A percentile compares a stretch with the other conserved stretches of the same genome.
These are phyloP conservation scores for Terana coerulea DNA, from an alignment of 768 basidiomycete species.

Conservation along the genomic window DNA sequence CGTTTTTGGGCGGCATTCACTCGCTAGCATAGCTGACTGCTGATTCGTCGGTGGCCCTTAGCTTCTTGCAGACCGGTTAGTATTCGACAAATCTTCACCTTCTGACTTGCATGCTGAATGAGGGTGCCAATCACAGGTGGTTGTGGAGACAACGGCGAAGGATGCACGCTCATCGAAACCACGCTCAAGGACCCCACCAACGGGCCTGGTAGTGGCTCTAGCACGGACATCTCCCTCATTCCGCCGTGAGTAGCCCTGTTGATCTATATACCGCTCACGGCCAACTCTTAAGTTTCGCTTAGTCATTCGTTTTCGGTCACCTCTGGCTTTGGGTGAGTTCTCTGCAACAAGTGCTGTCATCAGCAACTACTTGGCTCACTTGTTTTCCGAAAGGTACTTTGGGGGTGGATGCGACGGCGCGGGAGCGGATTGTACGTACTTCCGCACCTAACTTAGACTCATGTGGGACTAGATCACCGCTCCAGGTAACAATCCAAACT, in stretches of 20 bases:
- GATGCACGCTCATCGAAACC: constrained; percentile 35
- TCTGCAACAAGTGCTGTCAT: background rate
- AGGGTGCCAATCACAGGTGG: constrained; percentile 17
- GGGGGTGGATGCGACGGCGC: constrained; percentile 38
- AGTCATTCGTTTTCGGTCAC: constrained; percentile 40
- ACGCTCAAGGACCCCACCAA: constrained; percentile 32
- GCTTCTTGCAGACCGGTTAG: constrained; percentile 3
- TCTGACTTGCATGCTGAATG: background rate
- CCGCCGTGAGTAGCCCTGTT: constrained; percentile 32
- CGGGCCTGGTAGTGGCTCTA: constrained; percentile 31
- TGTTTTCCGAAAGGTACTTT: constrained; percentile 32
- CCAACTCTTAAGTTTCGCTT: background rate
- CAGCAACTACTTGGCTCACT: background rate
- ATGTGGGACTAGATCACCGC: background rate
- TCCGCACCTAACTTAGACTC: background rate
- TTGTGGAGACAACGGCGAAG: constrained; percentile 38
- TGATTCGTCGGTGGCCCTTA: background rate
- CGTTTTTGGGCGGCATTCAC: no score
- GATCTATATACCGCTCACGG: background rate
- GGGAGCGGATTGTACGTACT: constrained; percentile 38
- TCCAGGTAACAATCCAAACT: constrained; percentile 33
- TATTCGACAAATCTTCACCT: background rate
- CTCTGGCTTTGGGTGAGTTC: constrained; percentile 34
- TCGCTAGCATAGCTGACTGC: background rate
- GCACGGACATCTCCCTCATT: constrained; percentile 37